A percentile compares a stretch with the other conserved stretches of the same genome.
These are phyloP conservation scores for Bonia amplexicaulis DNA, from an alignment of 176 grass and related monocot species.

Conservation along the genomic window DNA sequence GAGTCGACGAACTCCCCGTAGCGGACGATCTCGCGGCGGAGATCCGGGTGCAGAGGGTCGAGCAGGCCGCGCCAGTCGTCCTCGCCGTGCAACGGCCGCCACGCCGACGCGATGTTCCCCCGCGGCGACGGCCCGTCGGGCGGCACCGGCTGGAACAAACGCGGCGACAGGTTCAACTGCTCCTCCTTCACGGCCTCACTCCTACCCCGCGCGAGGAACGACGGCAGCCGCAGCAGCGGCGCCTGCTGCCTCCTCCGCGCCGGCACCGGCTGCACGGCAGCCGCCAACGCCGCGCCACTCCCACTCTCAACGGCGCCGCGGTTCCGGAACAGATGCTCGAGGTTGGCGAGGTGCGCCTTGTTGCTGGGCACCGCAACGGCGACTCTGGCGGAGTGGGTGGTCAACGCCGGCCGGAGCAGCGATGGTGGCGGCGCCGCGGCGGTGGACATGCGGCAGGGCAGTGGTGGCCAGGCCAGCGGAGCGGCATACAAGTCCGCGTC, in stretches of 20 bases:
- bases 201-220: conserved; percentile 21
- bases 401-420: conserved; percentile 6
- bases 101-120: conserved; percentile 35
- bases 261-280: not conserved
- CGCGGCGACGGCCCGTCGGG: conserved; percentile 42
- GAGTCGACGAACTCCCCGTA: conserved; percentile 62
- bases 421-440: conserved; percentile 16
- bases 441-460: conserved; percentile 58
- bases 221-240: conserved; percentile 38
- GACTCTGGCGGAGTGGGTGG: not conserved
- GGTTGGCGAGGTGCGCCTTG: conserved; percentile 33
- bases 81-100: conserved; percentile 40
- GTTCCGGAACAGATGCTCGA: conserved; percentile 40
- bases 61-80: conserved; percentile 46
- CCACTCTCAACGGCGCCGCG: conserved; percentile 13
- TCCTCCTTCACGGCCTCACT: not conserved
- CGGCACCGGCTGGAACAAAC: conserved; percentile 32
- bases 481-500: conserved; percentile 34
- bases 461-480: not conserved
- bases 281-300: not conserved
- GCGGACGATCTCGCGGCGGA: conserved; percentile 61
- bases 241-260: conserved; percentile 5
- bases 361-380: not conserved
- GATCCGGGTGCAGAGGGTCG: conserved; percentile 53
- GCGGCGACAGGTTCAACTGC: conserved; percentile 26